phyloP scores from a whole-genome alignment of 495 filamentous ascomycete genomes.

The Lentithecium fluviatile region DNA sequence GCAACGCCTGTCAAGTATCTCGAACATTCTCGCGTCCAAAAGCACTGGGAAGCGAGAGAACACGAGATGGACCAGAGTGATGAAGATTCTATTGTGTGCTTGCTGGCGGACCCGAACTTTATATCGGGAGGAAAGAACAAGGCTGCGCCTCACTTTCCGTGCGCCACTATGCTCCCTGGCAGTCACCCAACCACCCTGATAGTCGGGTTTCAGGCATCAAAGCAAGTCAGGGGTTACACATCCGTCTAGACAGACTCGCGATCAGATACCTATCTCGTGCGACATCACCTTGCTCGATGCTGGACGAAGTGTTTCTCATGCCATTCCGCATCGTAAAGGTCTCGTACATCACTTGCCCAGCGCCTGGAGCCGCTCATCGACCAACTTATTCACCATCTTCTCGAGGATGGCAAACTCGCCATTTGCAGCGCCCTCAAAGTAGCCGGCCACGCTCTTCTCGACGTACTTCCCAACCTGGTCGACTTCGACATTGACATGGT shows the following conservation, averaged over 20 bases:
- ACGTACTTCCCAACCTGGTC: constrained; percentile 99
- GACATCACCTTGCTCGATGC: too few relatives aligned
- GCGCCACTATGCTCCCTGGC: constrained; percentile 8
- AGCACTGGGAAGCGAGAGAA: background rate
- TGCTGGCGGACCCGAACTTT: background rate
- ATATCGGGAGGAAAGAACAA: constrained; percentile 9
- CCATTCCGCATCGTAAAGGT: background rate
- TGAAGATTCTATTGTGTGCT: too few relatives aligned
- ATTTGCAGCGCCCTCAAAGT: constrained; percentile 55
- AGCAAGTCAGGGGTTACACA: background rate
- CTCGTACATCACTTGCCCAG: constrained; percentile 14
- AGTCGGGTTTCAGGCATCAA: constrained; percentile 12
- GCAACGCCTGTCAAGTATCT: background rate
- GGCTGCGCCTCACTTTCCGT: constrained; percentile 33
- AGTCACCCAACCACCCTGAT: constrained; percentile 25
- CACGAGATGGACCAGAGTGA: background rate
- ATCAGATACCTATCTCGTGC: too few relatives aligned
- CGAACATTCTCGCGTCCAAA: background rate
- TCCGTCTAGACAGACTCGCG: too few relatives aligned
- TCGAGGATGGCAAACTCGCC: constrained; percentile 68
- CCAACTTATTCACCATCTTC: constrained; percentile 76
- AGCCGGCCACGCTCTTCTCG: constrained; percentile 85
- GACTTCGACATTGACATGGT: constrained; percentile 93
- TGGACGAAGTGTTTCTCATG: too few relatives aligned
- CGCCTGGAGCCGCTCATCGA: constrained; percentile 62